Percentiles rank a stretch among this genome's conserved stretches.
Conservation (phyloP, 352 stramenopile genomes). For the Globisporangium paddicum region DNA sequence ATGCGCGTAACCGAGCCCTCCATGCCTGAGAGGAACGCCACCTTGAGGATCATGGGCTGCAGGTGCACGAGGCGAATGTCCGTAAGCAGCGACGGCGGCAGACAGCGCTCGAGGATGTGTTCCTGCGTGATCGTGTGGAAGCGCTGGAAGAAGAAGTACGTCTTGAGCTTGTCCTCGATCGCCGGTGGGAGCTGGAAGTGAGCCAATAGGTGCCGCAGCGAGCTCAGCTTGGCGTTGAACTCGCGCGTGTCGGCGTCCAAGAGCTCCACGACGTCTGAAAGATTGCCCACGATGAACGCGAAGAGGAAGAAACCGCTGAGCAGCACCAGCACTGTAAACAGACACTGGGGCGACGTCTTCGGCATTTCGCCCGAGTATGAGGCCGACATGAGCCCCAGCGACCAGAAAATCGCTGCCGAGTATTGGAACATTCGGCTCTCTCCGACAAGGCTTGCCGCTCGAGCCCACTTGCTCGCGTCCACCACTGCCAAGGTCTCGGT, state of each 20-base stretch:
- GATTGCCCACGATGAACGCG: slow-evolving; percentile 53
- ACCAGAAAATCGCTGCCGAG: slow-evolving; percentile 45
- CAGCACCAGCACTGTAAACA: slow-evolving; percentile 46
- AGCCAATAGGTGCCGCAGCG: slow-evolving; percentile 38
- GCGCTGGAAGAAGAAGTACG: slow-evolving; percentile 59
- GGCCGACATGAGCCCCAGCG: slow-evolving; percentile 49
- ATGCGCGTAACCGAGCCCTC: slow-evolving; percentile 45
- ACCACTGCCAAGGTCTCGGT: slow-evolving; percentile 10
- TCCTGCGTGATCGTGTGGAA: slow-evolving; percentile 63
- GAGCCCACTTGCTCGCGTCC: slow-evolving; percentile 3
- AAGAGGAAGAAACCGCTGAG: slow-evolving; percentile 39
- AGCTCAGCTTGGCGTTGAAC: slow-evolving; percentile 56
- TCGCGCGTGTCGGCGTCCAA: slow-evolving; percentile 42
- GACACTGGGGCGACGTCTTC: slow-evolving; percentile 29
- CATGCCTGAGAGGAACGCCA: slow-evolving; percentile 47
- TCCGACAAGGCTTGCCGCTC: slow-evolving; percentile 4
- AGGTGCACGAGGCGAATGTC: slow-evolving; percentile 54
- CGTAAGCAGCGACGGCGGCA: slow-evolving; percentile 46
- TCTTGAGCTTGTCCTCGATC: slow-evolving; percentile 57
- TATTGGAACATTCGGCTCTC: slow-evolving; percentile 24
- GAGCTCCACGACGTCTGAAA: slow-evolving; percentile 53
- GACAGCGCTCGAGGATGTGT: slow-evolving; percentile 36
- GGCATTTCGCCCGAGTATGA: slow-evolving; percentile 37
- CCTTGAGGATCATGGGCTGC: slow-evolving; percentile 53
- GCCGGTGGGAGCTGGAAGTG: slow-evolving; percentile 44